Conservation (phyloP, 768 basidiomycete species). For the Xerocomellus amylosporus region DNA sequence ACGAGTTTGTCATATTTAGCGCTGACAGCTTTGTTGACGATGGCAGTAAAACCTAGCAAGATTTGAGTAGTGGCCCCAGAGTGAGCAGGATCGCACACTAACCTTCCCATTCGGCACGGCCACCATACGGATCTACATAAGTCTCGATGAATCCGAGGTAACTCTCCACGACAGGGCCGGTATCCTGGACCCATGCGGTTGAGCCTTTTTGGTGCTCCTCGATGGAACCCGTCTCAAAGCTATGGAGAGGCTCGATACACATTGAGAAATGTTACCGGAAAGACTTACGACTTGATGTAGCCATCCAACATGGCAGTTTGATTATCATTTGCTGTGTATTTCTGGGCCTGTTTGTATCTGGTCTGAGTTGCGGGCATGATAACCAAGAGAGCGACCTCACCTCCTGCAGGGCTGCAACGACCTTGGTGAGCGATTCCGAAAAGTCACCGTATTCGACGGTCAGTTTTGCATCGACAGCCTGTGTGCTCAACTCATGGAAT, state of each 20-base stretch:
- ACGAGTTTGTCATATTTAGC: conserved; percentile 80
- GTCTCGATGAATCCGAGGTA: conserved; percentile 89
- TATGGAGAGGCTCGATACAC: not conserved
- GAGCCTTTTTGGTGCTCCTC: conserved; percentile 78
- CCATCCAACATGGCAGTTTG: conserved; percentile 71
- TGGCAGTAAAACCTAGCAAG: conserved; percentile 75
- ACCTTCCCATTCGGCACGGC: conserved; percentile 94
- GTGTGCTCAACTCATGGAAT: conserved; percentile 46
- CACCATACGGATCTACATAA: conserved; percentile 86
- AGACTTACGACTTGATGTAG: conserved; percentile 71
- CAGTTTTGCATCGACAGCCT: conserved; percentile 47
- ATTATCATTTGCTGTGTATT: conserved; percentile 69
- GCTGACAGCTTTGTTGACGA: conserved; percentile 81
- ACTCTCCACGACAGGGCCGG: conserved; percentile 83
- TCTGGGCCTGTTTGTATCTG: conserved; percentile 52
- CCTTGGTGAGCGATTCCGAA: conserved; percentile 51
- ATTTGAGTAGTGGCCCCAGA: not conserved
- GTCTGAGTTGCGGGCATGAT: not conserved
- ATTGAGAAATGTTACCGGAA: not conserved
- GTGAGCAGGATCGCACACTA: conserved; percentile 1
- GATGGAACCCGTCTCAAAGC: conserved; percentile 77
- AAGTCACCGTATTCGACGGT: conserved; percentile 78
- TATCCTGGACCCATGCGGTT: conserved; percentile 79
- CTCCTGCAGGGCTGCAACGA: conserved; percentile 56
- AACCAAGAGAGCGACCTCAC: conserved; percentile 30